Evolutionary conservation across 2,329 filamentous ascomycete species (phyloP).

Genomic region (Fusarium palustre): DNA sequence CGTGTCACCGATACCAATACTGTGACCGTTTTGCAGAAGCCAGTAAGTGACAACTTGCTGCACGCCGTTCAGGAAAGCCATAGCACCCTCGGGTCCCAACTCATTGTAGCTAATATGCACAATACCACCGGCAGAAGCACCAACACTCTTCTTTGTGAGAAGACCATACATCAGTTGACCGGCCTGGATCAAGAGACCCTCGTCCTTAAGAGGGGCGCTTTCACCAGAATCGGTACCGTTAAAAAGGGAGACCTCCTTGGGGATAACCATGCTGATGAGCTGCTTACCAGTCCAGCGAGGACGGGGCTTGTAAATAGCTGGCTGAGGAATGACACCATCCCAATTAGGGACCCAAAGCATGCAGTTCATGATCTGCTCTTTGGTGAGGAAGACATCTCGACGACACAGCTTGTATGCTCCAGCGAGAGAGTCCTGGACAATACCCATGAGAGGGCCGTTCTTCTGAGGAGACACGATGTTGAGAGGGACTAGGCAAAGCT

Average conservation of each 20-base stretch:
- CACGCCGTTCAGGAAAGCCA: slow-evolving; percentile 95
- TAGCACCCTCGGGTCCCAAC: slow-evolving; percentile 84
- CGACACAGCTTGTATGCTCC: slow-evolving; percentile 97
- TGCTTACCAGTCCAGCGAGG: slow-evolving; percentile 99
- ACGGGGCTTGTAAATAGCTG: slow-evolving; percentile 91
- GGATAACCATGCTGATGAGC: slow-evolving; percentile 92
- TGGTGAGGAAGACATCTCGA: slow-evolving; percentile 89
- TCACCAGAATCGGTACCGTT: slow-evolving; percentile 69
- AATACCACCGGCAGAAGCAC: slow-evolving; percentile 89
- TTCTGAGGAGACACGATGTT: slow-evolving; percentile 99
- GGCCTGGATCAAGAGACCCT: slow-evolving; percentile 83
- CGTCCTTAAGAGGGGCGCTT: slow-evolving; percentile 76
- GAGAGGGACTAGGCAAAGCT: slow-evolving; percentile 96
- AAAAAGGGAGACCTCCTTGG: slow-evolving; percentile 83
- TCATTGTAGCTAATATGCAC: slow-evolving; percentile 98
- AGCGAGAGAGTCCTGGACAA: slow-evolving; percentile 96
- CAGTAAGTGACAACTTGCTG: slow-evolving; percentile 97
- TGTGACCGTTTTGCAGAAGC: slow-evolving; percentile 95
- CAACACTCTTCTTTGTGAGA: slow-evolving; percentile 92
- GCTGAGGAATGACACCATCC: slow-evolving; percentile 93
- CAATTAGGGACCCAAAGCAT: slow-evolving; percentile 98
- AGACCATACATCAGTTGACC: slow-evolving; percentile 92
- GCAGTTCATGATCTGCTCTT: slow-evolving; percentile 94
- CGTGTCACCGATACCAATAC: slow-evolving; percentile 98
- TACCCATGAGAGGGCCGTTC: slow-evolving; percentile 98